Conservation (phyloP, 805 yeast species). For the Yueomyces sp. region DNA sequence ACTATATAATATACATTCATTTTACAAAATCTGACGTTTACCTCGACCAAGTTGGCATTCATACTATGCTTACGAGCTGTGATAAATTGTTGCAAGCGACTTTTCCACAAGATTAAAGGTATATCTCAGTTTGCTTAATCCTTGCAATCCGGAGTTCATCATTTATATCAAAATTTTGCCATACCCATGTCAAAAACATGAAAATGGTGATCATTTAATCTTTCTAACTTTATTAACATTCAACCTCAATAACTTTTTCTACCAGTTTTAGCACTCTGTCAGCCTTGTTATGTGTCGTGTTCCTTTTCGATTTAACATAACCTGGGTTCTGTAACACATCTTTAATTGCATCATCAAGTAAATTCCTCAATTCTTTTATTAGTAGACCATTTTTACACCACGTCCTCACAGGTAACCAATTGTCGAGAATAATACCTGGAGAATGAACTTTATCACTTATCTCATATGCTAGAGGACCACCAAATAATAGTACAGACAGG, state of each 20-base stretch:
- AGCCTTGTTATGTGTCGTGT: conserved; percentile 12
- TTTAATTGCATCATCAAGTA: conserved; percentile 57
- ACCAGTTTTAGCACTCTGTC: conserved; percentile 29
- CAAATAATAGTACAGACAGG: conserved; percentile 63
- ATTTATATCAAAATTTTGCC: neutral
- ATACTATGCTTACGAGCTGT: neutral
- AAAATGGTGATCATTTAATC: neutral
- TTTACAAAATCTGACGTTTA: too few relatives aligned
- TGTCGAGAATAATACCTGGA: conserved; percentile 76
- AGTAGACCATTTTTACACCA: conserved; percentile 93
- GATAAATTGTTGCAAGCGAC: neutral
- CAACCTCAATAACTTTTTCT: conserved; percentile 24
- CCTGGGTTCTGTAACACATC: conserved; percentile 42
- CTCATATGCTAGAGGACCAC: conserved; percentile 58
- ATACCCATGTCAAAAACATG: neutral
- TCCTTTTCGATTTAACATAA: conserved; percentile 10
- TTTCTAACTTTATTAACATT: conserved; percentile 1
- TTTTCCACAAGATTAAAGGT: neutral
- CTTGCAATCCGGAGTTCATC: too few relatives aligned
- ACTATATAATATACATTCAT: too few relatives aligned
- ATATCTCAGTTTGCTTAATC: too few relatives aligned
- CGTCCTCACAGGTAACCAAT: conserved; percentile 82
- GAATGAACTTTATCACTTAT: conserved; percentile 35
- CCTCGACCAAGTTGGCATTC: too few relatives aligned
- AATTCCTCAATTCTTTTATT: conserved; percentile 49